These are phyloP conservation scores for Ganoderma resinaceum DNA, from an alignment of 1,284 basidiomycete species.

Conservation along the genomic window DNA sequence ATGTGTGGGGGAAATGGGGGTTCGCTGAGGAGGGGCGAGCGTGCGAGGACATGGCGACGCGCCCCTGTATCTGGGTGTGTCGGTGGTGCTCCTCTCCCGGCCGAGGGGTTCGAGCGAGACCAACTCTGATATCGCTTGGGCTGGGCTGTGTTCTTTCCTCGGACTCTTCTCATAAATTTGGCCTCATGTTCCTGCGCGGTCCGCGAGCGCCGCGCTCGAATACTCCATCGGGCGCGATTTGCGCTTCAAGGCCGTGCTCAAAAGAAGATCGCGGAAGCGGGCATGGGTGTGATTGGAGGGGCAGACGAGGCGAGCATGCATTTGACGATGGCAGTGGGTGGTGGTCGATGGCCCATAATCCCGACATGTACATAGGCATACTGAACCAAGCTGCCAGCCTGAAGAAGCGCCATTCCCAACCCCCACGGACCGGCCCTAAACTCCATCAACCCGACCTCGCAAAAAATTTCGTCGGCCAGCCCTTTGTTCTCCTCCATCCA, in stretches of 20 bases:
- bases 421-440: neutral
- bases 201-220: conserved; percentile 2
- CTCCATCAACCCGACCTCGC: neutral
- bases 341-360: neutral
- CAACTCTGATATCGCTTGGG: neutral
- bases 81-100: neutral
- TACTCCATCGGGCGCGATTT: neutral
- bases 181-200: conserved; percentile 3
- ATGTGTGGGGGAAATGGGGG: neutral
- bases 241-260: neutral
- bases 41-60: neutral
- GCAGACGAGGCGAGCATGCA: neutral
- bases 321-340: neutral
- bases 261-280: neutral
- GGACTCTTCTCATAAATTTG: conserved; percentile 4
- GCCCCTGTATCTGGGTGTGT: neutral
- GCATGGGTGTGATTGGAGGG: neutral
- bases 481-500: neutral
- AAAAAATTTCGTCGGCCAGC: neutral
- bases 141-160: conserved; percentile 11
- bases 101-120: neutral
- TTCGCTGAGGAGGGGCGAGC: neutral
- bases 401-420: neutral
- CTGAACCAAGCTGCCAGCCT: no score
- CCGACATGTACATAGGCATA: neutral